Evolutionary conservation across 2,329 filamentous ascomycete genomes (phyloP), one percentile per base, ranked within the genome.

Genomic region (Endoconidiophora laricicola): DNA sequence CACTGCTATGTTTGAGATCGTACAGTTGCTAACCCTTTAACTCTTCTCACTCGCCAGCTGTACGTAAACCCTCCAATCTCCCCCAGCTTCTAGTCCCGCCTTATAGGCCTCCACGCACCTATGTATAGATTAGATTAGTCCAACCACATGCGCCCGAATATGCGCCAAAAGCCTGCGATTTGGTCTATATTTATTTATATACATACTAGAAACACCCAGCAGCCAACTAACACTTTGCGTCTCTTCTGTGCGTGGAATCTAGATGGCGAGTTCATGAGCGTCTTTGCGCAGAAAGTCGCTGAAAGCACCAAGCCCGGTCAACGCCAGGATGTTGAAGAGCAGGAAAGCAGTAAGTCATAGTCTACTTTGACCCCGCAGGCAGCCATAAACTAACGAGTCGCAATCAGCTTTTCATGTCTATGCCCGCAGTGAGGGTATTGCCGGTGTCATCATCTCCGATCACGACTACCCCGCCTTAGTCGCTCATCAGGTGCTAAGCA

Each of bases 201-300:
- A 12, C 12, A 33, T 33, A 33, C 29, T 33, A 10, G 29, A 18
- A n/a, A 41, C 33, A 26, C 9, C 20, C 5, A 26, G 24, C 6
- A 14, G 29, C 22, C 20, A 12, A 44, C 49, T 52, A 48, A 52
- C 37, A 29, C 18, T 20, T 24, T 38, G 37, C 22, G 12, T 33
- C 29, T 12, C 9, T 14, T 23, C 29, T 41, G 10, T 22, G 9
- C 12, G n/a, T 44, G 18, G 16, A 23, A 20, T 33, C 12, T 16
- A 54, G 52, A 72, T 70, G 70, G 67, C 61, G 69, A 74, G 57
- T 78, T 93, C 72, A 85, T 94, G 79, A 83, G 79, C 51, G 71
- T 94, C 60, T 90, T 93, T 69, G 77, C 79, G 65, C 86, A 86
- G 66, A 90, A 83, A 16, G 82, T 95, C 45, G 90, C 90, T 54